These are phyloP conservation scores for Penicillium goetzii DNA, from an alignment of 495 filamentous ascomycete genomes.

Conservation along the genomic window DNA sequence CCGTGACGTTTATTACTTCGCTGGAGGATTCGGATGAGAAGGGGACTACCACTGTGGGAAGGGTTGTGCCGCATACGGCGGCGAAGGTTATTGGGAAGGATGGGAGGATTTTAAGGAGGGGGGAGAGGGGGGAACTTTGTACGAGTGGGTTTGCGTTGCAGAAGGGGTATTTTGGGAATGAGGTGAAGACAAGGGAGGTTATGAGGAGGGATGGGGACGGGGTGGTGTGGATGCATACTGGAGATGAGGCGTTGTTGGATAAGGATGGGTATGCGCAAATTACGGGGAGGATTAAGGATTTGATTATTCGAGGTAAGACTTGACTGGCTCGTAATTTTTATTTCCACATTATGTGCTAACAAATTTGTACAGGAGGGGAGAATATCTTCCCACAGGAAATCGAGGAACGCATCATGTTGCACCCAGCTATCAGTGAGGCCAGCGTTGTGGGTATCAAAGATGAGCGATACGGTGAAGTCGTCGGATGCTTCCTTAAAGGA, in stretches of 20 bases:
- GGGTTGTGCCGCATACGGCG: constrained; percentile 69
- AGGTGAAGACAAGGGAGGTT: constrained; percentile 65
- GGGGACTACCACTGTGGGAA: constrained; percentile 55
- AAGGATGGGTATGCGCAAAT: constrained; percentile 28
- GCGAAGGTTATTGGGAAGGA: constrained; percentile 73
- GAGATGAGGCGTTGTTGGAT: constrained; percentile 32
- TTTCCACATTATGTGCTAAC: not conserved
- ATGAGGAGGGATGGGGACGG: constrained; percentile 45
- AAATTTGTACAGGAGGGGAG: constrained; percentile 25
- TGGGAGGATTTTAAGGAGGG: constrained; percentile 51
- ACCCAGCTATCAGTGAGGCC: constrained; percentile 25
- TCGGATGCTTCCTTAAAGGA: constrained; percentile 30
- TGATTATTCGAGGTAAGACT: constrained; percentile 60
- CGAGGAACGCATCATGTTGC: constrained; percentile 26
- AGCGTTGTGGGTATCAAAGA: constrained; percentile 30
- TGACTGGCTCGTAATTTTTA: constrained; percentile 7
- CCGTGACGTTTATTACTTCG: constrained; percentile 23
- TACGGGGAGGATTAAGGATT: constrained; percentile 66
- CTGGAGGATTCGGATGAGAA: constrained; percentile 21
- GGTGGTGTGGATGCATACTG: constrained; percentile 33
- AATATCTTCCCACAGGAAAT: constrained; percentile 36
- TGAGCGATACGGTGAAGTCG: constrained; percentile 29
- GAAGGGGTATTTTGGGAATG: constrained; percentile 80
- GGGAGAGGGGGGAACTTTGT: constrained; percentile 73
- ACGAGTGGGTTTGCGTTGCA: constrained; percentile 76